These are phyloP conservation scores for Mangifera indica DNA, from an alignment of 345 rosid species.

Conservation along the genomic window DNA sequence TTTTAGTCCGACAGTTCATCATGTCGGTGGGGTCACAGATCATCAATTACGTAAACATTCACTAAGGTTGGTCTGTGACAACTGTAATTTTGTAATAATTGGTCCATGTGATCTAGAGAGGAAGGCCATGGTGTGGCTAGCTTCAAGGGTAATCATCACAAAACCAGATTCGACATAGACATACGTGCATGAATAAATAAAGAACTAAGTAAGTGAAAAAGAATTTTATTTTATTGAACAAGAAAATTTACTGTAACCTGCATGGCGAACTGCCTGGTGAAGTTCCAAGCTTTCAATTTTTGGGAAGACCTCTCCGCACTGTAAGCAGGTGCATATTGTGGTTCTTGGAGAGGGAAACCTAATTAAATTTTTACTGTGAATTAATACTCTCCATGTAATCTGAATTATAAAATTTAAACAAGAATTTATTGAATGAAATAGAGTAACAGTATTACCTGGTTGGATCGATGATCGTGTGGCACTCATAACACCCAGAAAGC, in stretches of 20 bases:
- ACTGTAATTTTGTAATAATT: slow-evolving; percentile 18
- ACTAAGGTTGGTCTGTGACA: slow-evolving; percentile 21
- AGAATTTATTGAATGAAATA: background rate
- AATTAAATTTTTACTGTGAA: background rate
- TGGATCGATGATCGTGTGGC: slow-evolving; percentile 91
- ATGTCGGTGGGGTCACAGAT: slow-evolving; percentile 37
- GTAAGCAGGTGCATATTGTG: slow-evolving; percentile 70
- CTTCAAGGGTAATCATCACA: no score
- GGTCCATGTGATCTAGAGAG: slow-evolving; percentile 8
- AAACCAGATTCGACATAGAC: no score
- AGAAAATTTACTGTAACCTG: slow-evolving; percentile 48
- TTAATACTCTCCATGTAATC: background rate
- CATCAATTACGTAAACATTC: background rate
- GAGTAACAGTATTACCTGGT: slow-evolving; percentile 50
- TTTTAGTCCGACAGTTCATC: slow-evolving; percentile 4
- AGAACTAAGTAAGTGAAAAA: background rate
- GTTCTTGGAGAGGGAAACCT: slow-evolving; percentile 77
- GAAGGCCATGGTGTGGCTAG: background rate
- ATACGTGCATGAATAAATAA: no score
- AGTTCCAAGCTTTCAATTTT: slow-evolving; percentile 92
- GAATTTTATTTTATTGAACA: background rate
- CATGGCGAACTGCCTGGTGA: slow-evolving; percentile 96
- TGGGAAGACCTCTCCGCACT: slow-evolving; percentile 93
- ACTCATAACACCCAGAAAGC: slow-evolving; percentile 96
- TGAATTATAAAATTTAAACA: no score